A percentile compares a stretch with the other conserved stretches of the same genome.
Evolutionary conservation across 805 yeast genomes (phyloP).

Genomic region (Crinitomyces ghanaensis): DNA sequence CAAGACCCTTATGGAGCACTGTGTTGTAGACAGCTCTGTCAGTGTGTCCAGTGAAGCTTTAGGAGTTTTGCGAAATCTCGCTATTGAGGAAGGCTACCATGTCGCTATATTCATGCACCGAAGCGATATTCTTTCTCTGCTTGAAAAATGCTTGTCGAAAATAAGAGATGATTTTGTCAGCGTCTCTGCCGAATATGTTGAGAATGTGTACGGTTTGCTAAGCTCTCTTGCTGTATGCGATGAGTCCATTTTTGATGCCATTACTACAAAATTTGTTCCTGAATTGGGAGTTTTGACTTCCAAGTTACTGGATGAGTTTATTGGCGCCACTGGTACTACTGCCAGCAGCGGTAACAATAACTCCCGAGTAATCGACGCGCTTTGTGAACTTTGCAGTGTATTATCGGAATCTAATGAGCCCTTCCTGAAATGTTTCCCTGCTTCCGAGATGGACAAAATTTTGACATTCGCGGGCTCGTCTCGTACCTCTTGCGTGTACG

Average conservation of each 20-base stretch:
- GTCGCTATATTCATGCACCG: conserved; percentile 67
- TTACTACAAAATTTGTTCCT: conserved; percentile 33
- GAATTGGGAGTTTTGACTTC: conserved; percentile 46
- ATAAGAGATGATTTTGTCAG: too few relatives aligned
- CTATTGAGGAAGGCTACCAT: conserved; percentile 81
- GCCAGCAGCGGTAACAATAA: too few relatives aligned
- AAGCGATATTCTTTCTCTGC: conserved; percentile 57
- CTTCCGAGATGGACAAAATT: not conserved
- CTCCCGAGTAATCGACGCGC: conserved; percentile 16
- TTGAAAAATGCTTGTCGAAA: conserved; percentile 35
- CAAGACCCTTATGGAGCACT: conserved; percentile 48
- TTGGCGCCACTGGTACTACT: too few relatives aligned
- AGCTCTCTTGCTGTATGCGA: conserved; percentile 52
- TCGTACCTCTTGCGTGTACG: conserved; percentile 16
- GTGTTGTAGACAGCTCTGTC: conserved; percentile 53
- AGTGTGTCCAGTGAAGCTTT: conserved; percentile 73
- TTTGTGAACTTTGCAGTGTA: conserved; percentile 23
- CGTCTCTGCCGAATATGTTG: conserved; percentile 53
- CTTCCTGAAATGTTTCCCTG: conserved; percentile 9
- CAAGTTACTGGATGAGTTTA: too few relatives aligned
- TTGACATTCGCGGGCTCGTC: too few relatives aligned
- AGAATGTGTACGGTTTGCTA: conserved; percentile 58
- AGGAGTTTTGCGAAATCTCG: conserved; percentile 70
- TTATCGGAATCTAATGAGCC: conserved; percentile 21
- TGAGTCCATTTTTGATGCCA: conserved; percentile 42